Conservation (phyloP, 306 rosid species). For the Quercus parvula region DNA sequence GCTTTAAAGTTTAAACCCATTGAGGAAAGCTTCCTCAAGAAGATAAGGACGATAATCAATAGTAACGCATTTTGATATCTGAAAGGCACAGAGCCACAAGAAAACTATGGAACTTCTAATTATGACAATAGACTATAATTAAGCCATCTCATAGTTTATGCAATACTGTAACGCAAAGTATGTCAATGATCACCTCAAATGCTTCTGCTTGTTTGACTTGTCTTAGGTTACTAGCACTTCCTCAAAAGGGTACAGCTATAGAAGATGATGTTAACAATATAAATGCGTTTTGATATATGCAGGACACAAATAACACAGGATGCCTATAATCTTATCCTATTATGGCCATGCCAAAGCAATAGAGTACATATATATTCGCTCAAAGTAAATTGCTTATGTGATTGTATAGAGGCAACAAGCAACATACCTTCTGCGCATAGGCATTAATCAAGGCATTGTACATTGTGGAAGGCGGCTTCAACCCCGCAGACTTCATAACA, state of each 20-base stretch:
- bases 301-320: neutral
- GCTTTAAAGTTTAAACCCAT: neutral
- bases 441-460: slow-evolving; percentile 92
- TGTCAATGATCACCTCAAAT: neutral
- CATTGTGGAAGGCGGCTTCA: slow-evolving; percentile 81
- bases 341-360: neutral
- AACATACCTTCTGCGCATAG: slow-evolving; percentile 80
- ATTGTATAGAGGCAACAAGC: neutral
- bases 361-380: neutral
- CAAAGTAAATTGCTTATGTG: neutral
- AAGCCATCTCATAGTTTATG: neutral
- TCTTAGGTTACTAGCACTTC: too few species aligned
- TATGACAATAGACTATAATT: neutral
- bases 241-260: too few species aligned
- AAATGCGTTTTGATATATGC: neutral
- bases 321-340: neutral
- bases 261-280: neutral
- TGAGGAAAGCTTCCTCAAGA: neutral
- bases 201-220: too few species aligned
- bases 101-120: neutral
- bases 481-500: slow-evolving; percentile 73
- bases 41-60: neutral
- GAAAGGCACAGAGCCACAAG: neutral
- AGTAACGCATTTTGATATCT: neutral
- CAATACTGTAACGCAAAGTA: neutral